A percentile compares a stretch with the other conserved stretches of the same genome.
Evolutionary conservation across 768 basidiomycete species (phyloP).

Genomic region (Termitomyces sp.): DNA sequence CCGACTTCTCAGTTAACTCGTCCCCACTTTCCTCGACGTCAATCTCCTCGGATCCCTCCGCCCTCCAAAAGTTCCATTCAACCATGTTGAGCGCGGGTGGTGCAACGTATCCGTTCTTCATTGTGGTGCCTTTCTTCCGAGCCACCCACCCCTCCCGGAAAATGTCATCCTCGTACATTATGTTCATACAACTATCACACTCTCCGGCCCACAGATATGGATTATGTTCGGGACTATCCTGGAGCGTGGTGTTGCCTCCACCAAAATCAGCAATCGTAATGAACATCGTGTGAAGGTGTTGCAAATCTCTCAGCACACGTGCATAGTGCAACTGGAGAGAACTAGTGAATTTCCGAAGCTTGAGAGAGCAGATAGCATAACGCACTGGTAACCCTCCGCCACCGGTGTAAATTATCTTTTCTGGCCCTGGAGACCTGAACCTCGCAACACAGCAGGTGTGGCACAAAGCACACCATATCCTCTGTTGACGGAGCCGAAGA

Average conservation of each 20-base stretch:
- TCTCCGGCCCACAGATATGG: conserved; percentile 32
- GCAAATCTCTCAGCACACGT: conserved; percentile 19
- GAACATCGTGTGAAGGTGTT: conserved; percentile 24
- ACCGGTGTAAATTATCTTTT: conserved; percentile 24
- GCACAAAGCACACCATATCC: conserved; percentile 34
- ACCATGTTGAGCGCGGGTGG: conserved; percentile 26
- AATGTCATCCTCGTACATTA: conserved; percentile 28
- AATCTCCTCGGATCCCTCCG: conserved; percentile 13
- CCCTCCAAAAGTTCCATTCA: conserved; percentile 27
- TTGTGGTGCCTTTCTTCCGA: conserved; percentile 22
- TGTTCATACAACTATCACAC: conserved; percentile 32
- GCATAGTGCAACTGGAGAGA: conserved; percentile 29
- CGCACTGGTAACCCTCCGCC: conserved; percentile 33
- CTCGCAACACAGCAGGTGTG: conserved; percentile 25
- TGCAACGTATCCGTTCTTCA: conserved; percentile 17
- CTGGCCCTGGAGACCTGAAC: conserved; percentile 22
- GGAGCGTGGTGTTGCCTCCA: conserved; percentile 14
- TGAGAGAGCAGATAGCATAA: neutral
- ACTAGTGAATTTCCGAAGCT: neutral
- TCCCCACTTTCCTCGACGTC: conserved; percentile 14
- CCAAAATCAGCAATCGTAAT: conserved; percentile 27
- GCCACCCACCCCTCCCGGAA: conserved; percentile 28
- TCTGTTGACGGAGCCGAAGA: conserved; percentile 22
- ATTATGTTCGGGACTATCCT: conserved; percentile 15
- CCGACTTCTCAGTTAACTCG: conserved; percentile 3